phyloP scores from a whole-genome alignment of 371 early-diverging fungal species.

The Apophysomyces elegans region DNA sequence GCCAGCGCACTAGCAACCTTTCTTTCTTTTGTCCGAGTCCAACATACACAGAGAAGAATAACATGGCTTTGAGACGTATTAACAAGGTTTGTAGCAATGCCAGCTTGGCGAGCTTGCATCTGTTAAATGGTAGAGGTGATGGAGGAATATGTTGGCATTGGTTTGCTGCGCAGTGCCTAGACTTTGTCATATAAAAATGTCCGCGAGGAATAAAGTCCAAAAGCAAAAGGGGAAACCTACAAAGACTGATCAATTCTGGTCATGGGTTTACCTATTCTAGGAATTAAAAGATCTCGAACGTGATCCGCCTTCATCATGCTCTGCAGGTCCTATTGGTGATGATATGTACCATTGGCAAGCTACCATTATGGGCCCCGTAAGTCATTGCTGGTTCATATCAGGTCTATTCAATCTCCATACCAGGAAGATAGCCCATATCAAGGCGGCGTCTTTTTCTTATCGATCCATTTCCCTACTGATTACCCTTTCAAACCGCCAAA shows the following conservation, averaged over 20 bases:
- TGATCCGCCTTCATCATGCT: conserved; percentile 95
- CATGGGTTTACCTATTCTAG: conserved; percentile 44
- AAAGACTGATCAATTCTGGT: background rate
- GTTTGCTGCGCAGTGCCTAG: background rate
- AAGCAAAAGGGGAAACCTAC: background rate
- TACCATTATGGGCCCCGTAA: conserved; percentile 95
- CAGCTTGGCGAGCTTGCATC: background rate
- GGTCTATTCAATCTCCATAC: background rate
- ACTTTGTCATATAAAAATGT: background rate
- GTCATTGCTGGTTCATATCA: conserved; percentile 26
- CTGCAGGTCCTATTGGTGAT: conserved; percentile 91
- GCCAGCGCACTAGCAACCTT: too few species aligned
- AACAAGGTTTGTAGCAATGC: conserved; percentile 72
- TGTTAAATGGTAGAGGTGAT: background rate
- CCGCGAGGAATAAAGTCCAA: background rate
- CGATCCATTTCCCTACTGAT: conserved; percentile 98
- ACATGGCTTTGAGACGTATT: conserved; percentile 92
- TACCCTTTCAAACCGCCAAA: conserved; percentile 99
- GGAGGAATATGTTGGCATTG: background rate
- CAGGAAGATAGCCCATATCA: conserved; percentile 74
- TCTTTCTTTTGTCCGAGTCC: too few species aligned
- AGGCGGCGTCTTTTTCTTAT: conserved; percentile 96
- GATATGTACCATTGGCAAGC: conserved; percentile 95
- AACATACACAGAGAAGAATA: conserved; percentile 7
- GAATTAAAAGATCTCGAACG: conserved; percentile 95